A percentile compares a stretch with the other conserved stretches of the same genome.
Conservation (phyloP, 805 yeast genomes). For the Wickerhamomyces strasburgensis region DNA sequence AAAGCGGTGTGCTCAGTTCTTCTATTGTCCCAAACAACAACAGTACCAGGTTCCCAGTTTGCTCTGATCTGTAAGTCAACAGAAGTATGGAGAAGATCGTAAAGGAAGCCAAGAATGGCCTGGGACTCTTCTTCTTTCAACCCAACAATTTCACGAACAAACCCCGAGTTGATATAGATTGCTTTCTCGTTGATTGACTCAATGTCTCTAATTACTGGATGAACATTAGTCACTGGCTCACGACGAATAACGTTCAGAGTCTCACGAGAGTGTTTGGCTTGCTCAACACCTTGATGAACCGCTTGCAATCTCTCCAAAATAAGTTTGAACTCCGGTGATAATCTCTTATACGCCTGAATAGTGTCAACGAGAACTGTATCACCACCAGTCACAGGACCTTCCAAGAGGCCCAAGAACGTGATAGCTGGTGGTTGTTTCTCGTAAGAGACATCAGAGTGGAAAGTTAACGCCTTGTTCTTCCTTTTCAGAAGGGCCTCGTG, state of each 20-base stretch:
- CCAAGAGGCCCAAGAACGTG: slow-evolving; percentile 55
- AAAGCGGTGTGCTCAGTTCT: slow-evolving; percentile 57
- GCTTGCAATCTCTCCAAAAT: slow-evolving; percentile 52
- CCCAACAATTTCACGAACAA: slow-evolving; percentile 57
- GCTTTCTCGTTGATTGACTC: slow-evolving; percentile 57
- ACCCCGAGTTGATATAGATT: slow-evolving; percentile 47
- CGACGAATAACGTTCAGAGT: slow-evolving; percentile 56
- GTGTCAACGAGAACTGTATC: slow-evolving; percentile 63
- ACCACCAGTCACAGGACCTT: slow-evolving; percentile 52
- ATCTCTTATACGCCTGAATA: slow-evolving; percentile 55
- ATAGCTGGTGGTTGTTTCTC: slow-evolving; percentile 64
- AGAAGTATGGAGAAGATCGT: slow-evolving; percentile 40
- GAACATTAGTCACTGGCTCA: slow-evolving; percentile 48
- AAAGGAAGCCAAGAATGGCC: slow-evolving; percentile 47
- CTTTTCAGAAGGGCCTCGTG: not conserved
- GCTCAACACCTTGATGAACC: slow-evolving; percentile 57
- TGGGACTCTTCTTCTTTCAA: slow-evolving; percentile 64
- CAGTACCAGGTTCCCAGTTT: slow-evolving; percentile 55
- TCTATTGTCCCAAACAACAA: slow-evolving; percentile 70
- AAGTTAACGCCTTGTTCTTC: slow-evolving; percentile 18
- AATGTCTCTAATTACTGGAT: slow-evolving; percentile 60
- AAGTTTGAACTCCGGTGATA: slow-evolving; percentile 53
- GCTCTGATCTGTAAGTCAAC: slow-evolving; percentile 57
- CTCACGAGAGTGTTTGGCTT: slow-evolving; percentile 43
- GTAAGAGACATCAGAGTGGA: slow-evolving; percentile 66